These are phyloP conservation scores for Fusarium caatingaense DNA, from an alignment of 2,329 filamentous ascomycete species.

Conservation along the genomic window DNA sequence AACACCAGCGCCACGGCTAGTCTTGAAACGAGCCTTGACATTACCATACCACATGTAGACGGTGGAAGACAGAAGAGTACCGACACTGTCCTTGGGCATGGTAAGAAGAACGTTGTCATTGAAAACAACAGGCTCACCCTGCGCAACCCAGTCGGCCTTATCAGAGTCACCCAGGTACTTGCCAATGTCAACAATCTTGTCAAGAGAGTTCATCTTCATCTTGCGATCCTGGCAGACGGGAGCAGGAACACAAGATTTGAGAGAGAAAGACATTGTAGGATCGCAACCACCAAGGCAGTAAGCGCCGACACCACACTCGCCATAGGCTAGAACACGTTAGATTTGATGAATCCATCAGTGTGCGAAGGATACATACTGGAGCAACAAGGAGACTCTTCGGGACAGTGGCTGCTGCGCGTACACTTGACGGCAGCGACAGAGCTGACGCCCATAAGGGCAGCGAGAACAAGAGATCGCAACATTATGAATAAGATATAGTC, in stretches of 20 bases:
- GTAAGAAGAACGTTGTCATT: slow-evolving; percentile 82
- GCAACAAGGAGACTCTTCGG: slow-evolving; percentile 78
- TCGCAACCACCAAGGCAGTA: slow-evolving; percentile 98
- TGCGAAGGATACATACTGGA: slow-evolving; percentile 68
- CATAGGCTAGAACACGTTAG: slow-evolving; percentile 74
- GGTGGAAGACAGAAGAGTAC: slow-evolving; percentile 85
- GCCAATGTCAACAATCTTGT: slow-evolving; percentile 75
- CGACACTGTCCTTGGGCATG: slow-evolving; percentile 86
- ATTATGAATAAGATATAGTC: slow-evolving; percentile 44
- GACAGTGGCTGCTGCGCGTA: slow-evolving; percentile 70
- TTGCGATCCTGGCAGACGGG: slow-evolving; percentile 82
- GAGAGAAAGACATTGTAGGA: slow-evolving; percentile 81
- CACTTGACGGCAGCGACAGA: slow-evolving; percentile 55
- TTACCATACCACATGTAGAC: slow-evolving; percentile 98
- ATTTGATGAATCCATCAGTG: slow-evolving; percentile 1
- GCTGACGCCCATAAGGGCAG: slow-evolving; percentile 49
- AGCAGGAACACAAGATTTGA: slow-evolving; percentile 86
- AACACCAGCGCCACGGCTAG: slow-evolving; percentile 85
- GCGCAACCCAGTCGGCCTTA: slow-evolving; percentile 87
- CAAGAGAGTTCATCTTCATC: slow-evolving; percentile 78
- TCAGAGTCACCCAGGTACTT: slow-evolving; percentile 88
- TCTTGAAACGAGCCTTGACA: slow-evolving; percentile 86
- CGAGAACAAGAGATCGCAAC: slow-evolving; percentile 49
- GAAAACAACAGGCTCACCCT: slow-evolving; percentile 77
- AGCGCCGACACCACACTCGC: slow-evolving; percentile 90